A percentile compares a stretch with the other conserved stretches of the same genome.
Evolutionary conservation across 305 asterid genomes (phyloP).

Genomic region (Fraxinus platypoda): DNA sequence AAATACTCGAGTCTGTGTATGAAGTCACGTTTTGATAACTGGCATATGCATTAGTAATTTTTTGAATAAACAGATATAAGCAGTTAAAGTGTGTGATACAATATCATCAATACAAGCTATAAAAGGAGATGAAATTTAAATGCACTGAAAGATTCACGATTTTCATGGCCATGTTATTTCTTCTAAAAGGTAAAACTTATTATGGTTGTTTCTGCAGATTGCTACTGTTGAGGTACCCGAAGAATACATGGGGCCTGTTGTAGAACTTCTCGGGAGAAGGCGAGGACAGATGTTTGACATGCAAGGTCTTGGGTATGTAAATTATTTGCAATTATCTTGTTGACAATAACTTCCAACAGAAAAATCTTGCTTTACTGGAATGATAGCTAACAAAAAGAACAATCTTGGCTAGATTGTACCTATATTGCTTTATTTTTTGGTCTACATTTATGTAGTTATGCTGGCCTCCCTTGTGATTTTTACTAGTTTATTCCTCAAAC

Average conservation of each 20-base stretch:
- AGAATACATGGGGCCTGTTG: slow-evolving; percentile 86
- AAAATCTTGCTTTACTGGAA: slow-evolving; percentile 4
- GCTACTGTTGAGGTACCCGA: slow-evolving; percentile 96
- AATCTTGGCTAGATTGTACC: background rate
- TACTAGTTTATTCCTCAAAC: background rate
- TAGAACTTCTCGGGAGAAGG: slow-evolving; percentile 95
- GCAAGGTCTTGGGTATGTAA: slow-evolving; percentile 85
- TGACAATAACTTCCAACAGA: background rate
- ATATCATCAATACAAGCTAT: background rate
- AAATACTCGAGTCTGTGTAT: background rate
- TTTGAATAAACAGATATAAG: background rate
- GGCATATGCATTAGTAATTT: background rate
- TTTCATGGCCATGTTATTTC: background rate
- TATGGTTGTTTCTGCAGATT: slow-evolving; percentile 48
- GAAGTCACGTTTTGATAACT: background rate
- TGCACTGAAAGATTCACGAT: background rate
- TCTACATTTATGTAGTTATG: background rate
- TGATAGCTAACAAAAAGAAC: background rate
- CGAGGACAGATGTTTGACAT: slow-evolving; percentile 96
- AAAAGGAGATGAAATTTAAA: background rate
- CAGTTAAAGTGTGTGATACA: background rate
- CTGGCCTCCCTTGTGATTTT: background rate
- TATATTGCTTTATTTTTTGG: background rate
- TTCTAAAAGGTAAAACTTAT: background rate
- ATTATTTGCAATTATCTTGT: background rate